Evolutionary conservation across 164 flowering plant genomes (phyloP), one percentile per base, ranked within the genome.

Genomic region (Cinnamomum micranthum): DNA sequence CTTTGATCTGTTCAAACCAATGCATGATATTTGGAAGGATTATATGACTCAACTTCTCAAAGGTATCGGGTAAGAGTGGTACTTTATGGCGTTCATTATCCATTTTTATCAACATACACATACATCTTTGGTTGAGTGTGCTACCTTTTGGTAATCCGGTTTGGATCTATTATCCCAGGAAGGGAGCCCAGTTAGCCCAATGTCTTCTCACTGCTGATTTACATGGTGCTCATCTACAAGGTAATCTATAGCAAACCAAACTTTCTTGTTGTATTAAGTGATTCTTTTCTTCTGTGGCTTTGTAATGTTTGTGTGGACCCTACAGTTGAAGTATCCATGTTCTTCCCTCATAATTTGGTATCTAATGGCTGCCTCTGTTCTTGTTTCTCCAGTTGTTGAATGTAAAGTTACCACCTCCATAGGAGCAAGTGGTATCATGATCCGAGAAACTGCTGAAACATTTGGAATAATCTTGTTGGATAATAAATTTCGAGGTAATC

Each of bases 401-500:
- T 87, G 92, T 80, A 95, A 87, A 77, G 65, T 84, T 77, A 63
- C 75, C 74, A 73, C 89, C 35, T 85, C 82, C 66, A 77, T 77
- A 80, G 97, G 93, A 71, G 79, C 80, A 24, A 79, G 76, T 70
- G 99, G 99, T 62, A 91, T 95, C 55, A 90, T 95, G 94, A 83
- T 91, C 73, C 94, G 93, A 73, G 99, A 95, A 86, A 95, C 96
- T 74, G 90, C 86, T 23, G 90, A 92, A 82, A 92, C 98, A 72
- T 88, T 92, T 85, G 98, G 97, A 67, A 85, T 95, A 55, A 83
- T 95, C 60, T 87, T 95, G 1, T 71, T 71, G 76, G 93, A 89
- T 72, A 82, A 93, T 79, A 89, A 88, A 76, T 88, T 95, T 50
- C 82, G 78, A 86, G 97, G 99, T 93, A 77, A 19, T 20, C 20